Base-by-base conservation (phyloP, 257 asterid species). In the Solanum stenotomum region DNA sequence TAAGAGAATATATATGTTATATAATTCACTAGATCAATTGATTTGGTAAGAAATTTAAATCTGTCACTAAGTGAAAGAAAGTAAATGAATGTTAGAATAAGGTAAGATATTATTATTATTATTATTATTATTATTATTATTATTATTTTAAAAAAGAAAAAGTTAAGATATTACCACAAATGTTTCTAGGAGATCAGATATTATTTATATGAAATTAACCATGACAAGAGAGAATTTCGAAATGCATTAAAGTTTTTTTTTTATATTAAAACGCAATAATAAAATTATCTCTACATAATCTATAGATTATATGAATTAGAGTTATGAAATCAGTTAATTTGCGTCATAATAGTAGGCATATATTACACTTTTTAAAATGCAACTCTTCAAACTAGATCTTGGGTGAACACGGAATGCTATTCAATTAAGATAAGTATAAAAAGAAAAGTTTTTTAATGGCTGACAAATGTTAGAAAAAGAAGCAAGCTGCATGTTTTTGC, bases 361-460 rank as follows among this genome's bases (percentile, higher is more conserved):
- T 2, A 10, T 5, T 65, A 65, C 3, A 10, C 8, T 0, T 61
- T 61, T 22, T 61, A 3, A 22, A 4, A 22, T 61, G 0, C 1
- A 0, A n/a, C 0, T n/a, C 0, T 10, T 3, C 0, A 2, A 0
- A 0, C 1, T 10, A 10, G 1, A n/a, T 10, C 0, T 2, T 4
- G 0, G 2, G 33, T 63, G 16, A 63, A 23, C 0, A 63, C 31
- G 1, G 0, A 63, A 63, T 63, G 14, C 5, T 23, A 4, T 61
- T 4, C 3, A 0, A 61, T 61, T 23, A 61, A 61, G 29, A 23
- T 61, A 23, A 61, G 13, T 61, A 61, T 59, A 3, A 2, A 59
- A 59, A 44, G 27, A 0, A 82, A 49, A 75, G 83, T 75, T 22
- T 1, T 49, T 29, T 46, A 52, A 82, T 81, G 68, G 85, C 18